Percentiles rank a stretch among this genome's conserved stretches.
These are phyloP conservation scores for Aspergillus tubingensis DNA, from an alignment of 2,329 filamentous ascomycete species.

Conservation along the genomic window DNA sequence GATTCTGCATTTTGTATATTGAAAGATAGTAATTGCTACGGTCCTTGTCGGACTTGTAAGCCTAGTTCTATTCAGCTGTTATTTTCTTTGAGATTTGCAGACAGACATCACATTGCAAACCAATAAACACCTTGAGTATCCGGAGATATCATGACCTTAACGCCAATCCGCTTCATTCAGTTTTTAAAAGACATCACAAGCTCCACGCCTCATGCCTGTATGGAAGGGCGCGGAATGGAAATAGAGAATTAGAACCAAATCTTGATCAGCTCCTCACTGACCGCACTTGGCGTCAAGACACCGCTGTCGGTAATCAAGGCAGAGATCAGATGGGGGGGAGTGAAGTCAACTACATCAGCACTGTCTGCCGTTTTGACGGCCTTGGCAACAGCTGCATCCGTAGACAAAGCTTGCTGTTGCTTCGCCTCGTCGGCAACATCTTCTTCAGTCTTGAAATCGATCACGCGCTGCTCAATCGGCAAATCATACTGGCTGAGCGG, in stretches of 20 bases:
- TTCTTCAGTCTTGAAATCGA: slow-evolving; percentile 68
- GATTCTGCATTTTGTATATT: too few species aligned
- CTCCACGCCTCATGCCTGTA: neutral
- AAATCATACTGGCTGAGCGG: slow-evolving; percentile 80
- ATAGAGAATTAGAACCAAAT: slow-evolving; percentile 39
- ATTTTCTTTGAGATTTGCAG: neutral
- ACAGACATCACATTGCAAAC: slow-evolving; percentile 7
- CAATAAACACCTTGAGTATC: slow-evolving; percentile 15
- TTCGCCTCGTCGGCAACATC: slow-evolving; percentile 49
- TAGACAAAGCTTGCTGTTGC: slow-evolving; percentile 38
- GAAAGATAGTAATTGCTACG: too few species aligned
- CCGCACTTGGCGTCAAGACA: slow-evolving; percentile 63
- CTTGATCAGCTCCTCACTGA: slow-evolving; percentile 68
- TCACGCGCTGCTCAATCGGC: slow-evolving; percentile 74
- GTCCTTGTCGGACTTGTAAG: too few species aligned
- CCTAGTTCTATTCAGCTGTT: slow-evolving; percentile 1
- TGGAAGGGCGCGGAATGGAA: neutral
- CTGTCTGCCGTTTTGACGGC: slow-evolving; percentile 27
- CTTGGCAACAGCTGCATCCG: slow-evolving; percentile 21
- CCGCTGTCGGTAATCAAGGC: slow-evolving; percentile 67
- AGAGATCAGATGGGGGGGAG: slow-evolving; percentile 62
- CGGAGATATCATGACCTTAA: slow-evolving; percentile 11
- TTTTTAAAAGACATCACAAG: slow-evolving; percentile 7
- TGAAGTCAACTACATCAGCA: slow-evolving; percentile 50
- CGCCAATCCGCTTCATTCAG: slow-evolving; percentile 10